Evolutionary conservation across 345 rosid genomes (phyloP).

Genomic region (Sisymbrium altissimum): DNA sequence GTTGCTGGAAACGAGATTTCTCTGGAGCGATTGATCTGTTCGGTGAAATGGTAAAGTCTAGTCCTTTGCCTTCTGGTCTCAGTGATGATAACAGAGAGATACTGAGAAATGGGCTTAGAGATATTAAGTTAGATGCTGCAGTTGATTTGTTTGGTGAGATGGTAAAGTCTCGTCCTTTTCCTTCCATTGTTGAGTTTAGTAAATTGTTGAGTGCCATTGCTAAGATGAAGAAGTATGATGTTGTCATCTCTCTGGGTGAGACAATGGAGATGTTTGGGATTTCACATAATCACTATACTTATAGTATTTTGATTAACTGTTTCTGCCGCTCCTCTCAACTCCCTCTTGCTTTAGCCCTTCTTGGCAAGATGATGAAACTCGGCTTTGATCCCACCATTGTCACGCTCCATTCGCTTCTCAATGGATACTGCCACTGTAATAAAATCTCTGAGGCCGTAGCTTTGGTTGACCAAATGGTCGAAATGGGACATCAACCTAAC

Average conservation of each 20-base stretch:
- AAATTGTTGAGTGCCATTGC: background rate
- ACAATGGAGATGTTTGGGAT: background rate
- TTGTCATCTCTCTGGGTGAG: background rate
- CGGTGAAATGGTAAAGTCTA: no score
- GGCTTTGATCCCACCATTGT: no score
- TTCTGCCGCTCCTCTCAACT: background rate
- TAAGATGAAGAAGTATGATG: background rate
- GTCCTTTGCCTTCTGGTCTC: no score
- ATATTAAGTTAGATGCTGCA: background rate
- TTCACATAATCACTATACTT: background rate
- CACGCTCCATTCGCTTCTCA: background rate
- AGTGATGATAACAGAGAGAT: no score
- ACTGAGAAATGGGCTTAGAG: no score
- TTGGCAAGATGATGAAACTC: no score
- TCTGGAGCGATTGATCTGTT: no score
- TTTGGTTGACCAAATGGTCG: background rate
- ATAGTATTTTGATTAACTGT: background rate
- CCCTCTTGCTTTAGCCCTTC: background rate
- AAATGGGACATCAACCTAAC: background rate
- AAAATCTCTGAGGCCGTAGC: background rate
- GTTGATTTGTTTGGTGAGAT: background rate
- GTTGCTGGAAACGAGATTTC: no score
- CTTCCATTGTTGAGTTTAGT: background rate
- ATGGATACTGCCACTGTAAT: background rate
- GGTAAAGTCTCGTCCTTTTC: background rate